Base-by-base conservation (phyloP, 1,284 basidiomycete genomes). In the Pascua sp. region DNA sequence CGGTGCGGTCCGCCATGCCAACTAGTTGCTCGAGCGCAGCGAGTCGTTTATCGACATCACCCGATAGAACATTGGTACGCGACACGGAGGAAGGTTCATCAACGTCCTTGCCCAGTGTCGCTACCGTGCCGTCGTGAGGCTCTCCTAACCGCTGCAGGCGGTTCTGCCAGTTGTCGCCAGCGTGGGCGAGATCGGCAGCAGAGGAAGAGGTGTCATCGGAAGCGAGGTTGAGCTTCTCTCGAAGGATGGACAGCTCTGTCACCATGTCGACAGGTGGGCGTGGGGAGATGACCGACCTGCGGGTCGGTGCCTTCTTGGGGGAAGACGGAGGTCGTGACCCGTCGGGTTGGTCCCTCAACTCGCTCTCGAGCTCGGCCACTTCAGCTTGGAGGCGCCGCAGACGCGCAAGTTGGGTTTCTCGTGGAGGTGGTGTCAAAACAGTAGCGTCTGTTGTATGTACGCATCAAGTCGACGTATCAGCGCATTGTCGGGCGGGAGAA, bases 21-120 rank as follows among this genome's bases (percentile, higher is more conserved):
- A 96, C 81, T 13, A 89, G 65, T 59, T 83, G 84, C 71, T 96
- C 92, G 16, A 95, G 78, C 57, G 86, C 83, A 9, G 88, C 86
- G 1, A 96, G 81, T 12, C 92, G 83, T 66, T 80, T 81, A 72
- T 95, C 91, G 38, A 62, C 48, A 7, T 59, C 55, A 2, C 51
- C 47, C 5, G 48, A n/a, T 5, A 32, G 24, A 32, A 32, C 24
- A 32, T 32, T 32, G 24, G 24, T 12, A 11, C 18, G 15, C n/a
- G 17, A 8, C 40, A 37, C 4, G 38, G 7, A 36, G 37, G 15
- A n/a, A 15, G 11, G 9, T 39, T 38, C 37, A n/a, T 16, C 10
- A 37, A 8, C 39, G 3, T 16, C n/a, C 24, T 15, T 11, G 8
- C 11, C 16, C 24, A 9, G 46, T 32, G 7, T 47, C 12, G 46